A percentile compares a stretch with the other conserved stretches of the same genome.
These are phyloP conservation scores for Yamadazyma laniorum DNA, from an alignment of 805 yeast genomes.

Conservation along the genomic window DNA sequence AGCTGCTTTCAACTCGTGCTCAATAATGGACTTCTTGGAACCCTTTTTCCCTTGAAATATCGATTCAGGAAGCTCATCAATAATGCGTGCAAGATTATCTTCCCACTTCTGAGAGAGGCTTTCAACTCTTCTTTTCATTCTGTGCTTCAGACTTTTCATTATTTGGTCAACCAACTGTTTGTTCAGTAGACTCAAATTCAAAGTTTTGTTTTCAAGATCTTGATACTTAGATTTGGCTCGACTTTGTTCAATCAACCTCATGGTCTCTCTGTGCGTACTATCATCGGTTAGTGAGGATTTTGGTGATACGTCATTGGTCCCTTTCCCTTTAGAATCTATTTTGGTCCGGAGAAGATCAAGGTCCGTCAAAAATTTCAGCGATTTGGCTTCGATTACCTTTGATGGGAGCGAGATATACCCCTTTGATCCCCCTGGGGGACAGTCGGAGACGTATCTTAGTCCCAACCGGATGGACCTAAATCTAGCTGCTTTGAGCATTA, in stretches of 20 bases:
- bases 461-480: not conserved
- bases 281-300: too few species aligned
- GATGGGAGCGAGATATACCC: too few species aligned
- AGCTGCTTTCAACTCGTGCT: slow-evolving; percentile 2
- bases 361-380: not conserved
- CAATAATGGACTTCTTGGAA: not conserved
- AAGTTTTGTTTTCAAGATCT: slow-evolving; percentile 23
- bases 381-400: not conserved
- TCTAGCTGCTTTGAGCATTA: not conserved
- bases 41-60: not conserved
- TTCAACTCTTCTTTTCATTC: slow-evolving; percentile 21
- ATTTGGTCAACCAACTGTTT: slow-evolving; percentile 19
- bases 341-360: too few species aligned
- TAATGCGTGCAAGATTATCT: slow-evolving; percentile 3
- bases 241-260: not conserved
- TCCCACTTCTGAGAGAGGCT: slow-evolving; percentile 22
- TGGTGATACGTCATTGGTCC: too few species aligned
- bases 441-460: not conserved
- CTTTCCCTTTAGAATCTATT: too few species aligned
- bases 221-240: slow-evolving; percentile 8
- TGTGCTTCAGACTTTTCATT: slow-evolving; percentile 13
- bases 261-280: not conserved
- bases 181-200: slow-evolving; percentile 21
- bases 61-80: slow-evolving; percentile 5
- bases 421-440: too few species aligned